Conservation (phyloP, 805 yeast species). For the Candida anglica region DNA sequence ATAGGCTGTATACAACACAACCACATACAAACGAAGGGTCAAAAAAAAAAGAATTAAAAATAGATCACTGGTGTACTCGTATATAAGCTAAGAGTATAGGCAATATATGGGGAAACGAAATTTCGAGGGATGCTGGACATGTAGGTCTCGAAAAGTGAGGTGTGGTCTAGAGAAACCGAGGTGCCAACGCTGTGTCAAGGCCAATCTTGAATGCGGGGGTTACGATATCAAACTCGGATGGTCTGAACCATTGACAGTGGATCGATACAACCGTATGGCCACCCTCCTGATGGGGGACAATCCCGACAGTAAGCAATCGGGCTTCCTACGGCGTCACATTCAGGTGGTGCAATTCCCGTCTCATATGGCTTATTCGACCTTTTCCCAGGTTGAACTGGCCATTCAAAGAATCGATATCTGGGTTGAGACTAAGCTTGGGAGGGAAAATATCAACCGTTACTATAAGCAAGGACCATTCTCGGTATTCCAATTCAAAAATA, state of each 20-base stretch:
- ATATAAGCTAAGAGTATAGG: too few relatives aligned
- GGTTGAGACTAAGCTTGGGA: slow-evolving; percentile 1
- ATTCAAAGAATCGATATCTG: slow-evolving; percentile 28
- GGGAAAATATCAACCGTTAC: too few relatives aligned
- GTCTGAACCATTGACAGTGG: slow-evolving; percentile 36
- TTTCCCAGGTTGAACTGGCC: slow-evolving; percentile 32
- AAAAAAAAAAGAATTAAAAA: too few relatives aligned
- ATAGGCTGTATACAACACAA: too few relatives aligned
- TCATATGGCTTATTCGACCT: slow-evolving; percentile 30
- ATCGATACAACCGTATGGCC: slow-evolving; percentile 12
- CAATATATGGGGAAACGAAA: slow-evolving; percentile 29
- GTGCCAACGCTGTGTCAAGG: slow-evolving; percentile 44
- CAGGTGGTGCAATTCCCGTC: slow-evolving; percentile 40
- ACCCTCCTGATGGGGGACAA: not conserved
- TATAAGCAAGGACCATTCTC: slow-evolving; percentile 3
- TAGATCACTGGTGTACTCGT: too few relatives aligned
- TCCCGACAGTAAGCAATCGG: slow-evolving; percentile 9
- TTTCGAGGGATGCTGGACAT: slow-evolving; percentile 56
- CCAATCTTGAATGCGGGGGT: slow-evolving; percentile 45
- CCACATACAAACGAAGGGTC: too few relatives aligned
- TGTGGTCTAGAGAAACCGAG: slow-evolving; percentile 46
- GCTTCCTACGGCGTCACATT: slow-evolving; percentile 41
- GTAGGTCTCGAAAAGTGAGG: slow-evolving; percentile 49
- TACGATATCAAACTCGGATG: slow-evolving; percentile 47
- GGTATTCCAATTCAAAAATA: not conserved